Evolutionary conservation across 1,284 basidiomycete genomes (phyloP), one percentile per base, ranked within the genome.

Genomic region (Ceratobasidium sp.): DNA sequence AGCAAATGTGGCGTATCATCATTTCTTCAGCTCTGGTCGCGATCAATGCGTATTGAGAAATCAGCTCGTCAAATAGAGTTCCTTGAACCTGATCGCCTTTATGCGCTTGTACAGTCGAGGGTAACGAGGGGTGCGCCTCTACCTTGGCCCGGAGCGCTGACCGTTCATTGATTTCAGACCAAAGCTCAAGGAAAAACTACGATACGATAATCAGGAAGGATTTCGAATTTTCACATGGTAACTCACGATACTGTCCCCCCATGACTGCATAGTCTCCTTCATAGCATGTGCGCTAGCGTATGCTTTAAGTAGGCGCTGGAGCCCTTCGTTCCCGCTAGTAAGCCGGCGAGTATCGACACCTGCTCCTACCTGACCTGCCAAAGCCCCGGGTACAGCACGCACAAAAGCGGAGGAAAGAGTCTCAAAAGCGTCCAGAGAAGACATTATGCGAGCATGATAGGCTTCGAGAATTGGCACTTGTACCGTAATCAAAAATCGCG

Each of bases 381-480:
- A 84, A 3, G 92, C 93, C 3, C 96, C 97, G 0, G 97, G 96
- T 5, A 98, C 94, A 2, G 92, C 92, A 3, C 95, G 90, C 34
- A 96, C 87, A 76, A 99, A 89, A 0, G 91, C 88, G 21, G 92
- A 93, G 0, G 94, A 93, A 2, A 97, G 83, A 0, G 90, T 91
- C 80, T 98, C 97, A 77, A 98, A 98, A 0, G 96, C 96, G 77
- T 98, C 95, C 10, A 98, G 82, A 2, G 94, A 94, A 3, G 91
- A 88, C 0, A 88, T 85, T 78, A 99, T 89, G 16, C 96, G 89
- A 9, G 84, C 81, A 72, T 89, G 86, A 79, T 97, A 98, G 0
- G 86, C 82, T 67, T 91, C 87, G 6, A 98, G 82, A 2, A 98
- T 81, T 0, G 96, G 95, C 1, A 97, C 82, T 81, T 99, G 97